Base-by-base conservation (phyloP, 306 rosid genomes). In the Medicago ruthenica region DNA sequence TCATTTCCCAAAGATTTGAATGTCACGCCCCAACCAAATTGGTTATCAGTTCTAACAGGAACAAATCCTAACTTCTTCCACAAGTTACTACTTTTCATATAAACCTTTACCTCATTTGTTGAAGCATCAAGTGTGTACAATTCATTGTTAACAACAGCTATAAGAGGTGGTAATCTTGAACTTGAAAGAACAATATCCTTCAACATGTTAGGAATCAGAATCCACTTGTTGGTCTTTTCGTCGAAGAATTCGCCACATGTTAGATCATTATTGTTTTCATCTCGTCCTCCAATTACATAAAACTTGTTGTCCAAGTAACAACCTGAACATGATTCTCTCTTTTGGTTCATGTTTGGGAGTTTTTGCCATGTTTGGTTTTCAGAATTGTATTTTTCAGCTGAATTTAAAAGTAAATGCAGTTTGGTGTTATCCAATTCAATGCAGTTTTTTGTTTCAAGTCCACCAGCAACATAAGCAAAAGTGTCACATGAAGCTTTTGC, bases 1-100 rank as follows among this genome's bases (percentile, higher is more conserved):
- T 93, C 96, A 31, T 84, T 78, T 0, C 97, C 98, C 16, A 93
- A 83, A 2, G 96, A 91, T 80, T 91, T 93, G 41, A 93, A 93
- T 2, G 96, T 97, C 13, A 93, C 88, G 22, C 98, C 98, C 93
- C 92, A 91, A 14, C 97, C 98, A 13, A 79, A 31, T 39, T n/a
- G 76, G n/a, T 57, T 78, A 82, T 86, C 86, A 34, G 89, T 93
- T 47, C 80, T 80, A 17, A 91, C 90, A 0, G 97, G 97, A 16
- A 76, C 97, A 8, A 63, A 44, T 36, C 98, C 98, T 21, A 93
- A 22, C 39, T 79, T 87, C 85, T 88, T 88, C 98, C 98, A 93
- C 16, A 83, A 40, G 37, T 88, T 89, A 17, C 55, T 82, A 42
- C 41, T 41, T 70, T 91, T 93, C 48, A 84, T 5, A 61, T 85